phyloP scores from a whole-genome alignment of 805 yeast genomes.

The Diddensiella transvaalensis region DNA sequence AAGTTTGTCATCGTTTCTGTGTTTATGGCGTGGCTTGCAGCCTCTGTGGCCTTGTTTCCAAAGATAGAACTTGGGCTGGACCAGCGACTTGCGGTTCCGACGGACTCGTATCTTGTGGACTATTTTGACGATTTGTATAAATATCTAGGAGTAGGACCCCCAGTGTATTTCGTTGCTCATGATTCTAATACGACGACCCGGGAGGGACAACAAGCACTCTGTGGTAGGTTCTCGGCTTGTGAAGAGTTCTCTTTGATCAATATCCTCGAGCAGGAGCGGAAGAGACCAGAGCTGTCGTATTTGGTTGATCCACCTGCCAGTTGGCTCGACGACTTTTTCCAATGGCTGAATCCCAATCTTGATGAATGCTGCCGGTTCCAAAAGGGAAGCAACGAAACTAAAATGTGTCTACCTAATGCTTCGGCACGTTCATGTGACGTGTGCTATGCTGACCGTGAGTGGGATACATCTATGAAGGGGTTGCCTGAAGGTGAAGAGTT shows the following conservation, averaged over 20 bases:
- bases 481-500: constrained; percentile 77
- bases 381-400: constrained; percentile 45
- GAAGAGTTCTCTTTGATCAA: constrained; percentile 74
- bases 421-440: constrained; percentile 69
- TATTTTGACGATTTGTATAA: constrained; percentile 75
- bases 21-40: constrained; percentile 61
- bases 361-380: constrained; percentile 80
- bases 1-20: constrained; percentile 48
- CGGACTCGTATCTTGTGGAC: constrained; percentile 72
- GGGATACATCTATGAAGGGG: constrained; percentile 74
- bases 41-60: constrained; percentile 70
- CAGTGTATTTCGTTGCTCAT: constrained; percentile 79
- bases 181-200: constrained; percentile 60
- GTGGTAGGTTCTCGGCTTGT: constrained; percentile 88
- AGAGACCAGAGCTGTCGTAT: constrained; percentile 59
- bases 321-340: constrained; percentile 89
- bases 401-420: constrained; percentile 63
- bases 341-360: constrained; percentile 81
- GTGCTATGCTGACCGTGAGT: constrained; percentile 62
- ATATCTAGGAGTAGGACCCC: constrained; percentile 85
- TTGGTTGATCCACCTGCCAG: constrained; percentile 80
- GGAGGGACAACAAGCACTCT: constrained; percentile 63
- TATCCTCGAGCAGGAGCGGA: constrained; percentile 78
- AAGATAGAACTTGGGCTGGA: constrained; percentile 74
- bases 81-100: constrained; percentile 83